Percentiles rank a stretch among this genome's conserved stretches.
These are phyloP conservation scores for Casuarina equisetifolia DNA, from an alignment of 306 rosid species.

Conservation along the genomic window DNA sequence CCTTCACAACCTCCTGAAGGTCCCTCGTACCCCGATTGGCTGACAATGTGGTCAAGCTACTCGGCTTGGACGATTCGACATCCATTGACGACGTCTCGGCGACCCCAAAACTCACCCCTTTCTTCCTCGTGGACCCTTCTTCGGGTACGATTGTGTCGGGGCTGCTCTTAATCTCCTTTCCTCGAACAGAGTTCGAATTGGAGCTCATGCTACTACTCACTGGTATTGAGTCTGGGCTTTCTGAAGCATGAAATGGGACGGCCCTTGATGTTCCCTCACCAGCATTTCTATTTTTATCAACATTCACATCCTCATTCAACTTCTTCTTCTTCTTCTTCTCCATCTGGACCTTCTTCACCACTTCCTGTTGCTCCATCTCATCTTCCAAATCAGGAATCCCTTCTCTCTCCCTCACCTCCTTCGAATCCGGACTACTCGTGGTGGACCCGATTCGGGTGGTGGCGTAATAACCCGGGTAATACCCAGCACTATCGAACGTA, in stretches of 20 bases:
- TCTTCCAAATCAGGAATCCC: constrained; percentile 98
- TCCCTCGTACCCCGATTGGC: constrained; percentile 73
- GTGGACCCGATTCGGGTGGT: constrained; percentile 51
- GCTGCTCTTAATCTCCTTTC: constrained; percentile 58
- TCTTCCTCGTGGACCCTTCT: constrained; percentile 50
- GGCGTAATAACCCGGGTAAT: constrained; percentile 42
- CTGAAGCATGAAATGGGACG: constrained; percentile 54
- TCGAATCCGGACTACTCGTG: constrained; percentile 83
- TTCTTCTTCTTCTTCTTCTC: constrained; percentile 48
- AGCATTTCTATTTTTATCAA: constrained; percentile 30
- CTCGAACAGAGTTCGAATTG: constrained; percentile 32
- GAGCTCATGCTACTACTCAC: constrained; percentile 50
- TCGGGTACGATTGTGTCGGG: constrained; percentile 56
- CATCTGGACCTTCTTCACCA: constrained; percentile 35
- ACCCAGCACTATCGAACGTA: constrained; percentile 41
- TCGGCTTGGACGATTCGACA: constrained; percentile 73
- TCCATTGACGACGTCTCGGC: constrained; percentile 54
- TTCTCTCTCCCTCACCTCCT: constrained; percentile 92
- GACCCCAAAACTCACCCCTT: constrained; percentile 78
- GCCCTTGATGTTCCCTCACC: constrained; percentile 79
- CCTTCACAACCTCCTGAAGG: constrained; percentile 78
- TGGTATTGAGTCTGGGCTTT: constrained; percentile 59
- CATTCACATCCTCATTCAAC: constrained; percentile 1
- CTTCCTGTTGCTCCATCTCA: constrained; percentile 68
- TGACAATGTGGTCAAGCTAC: constrained; percentile 74